Conservation (phyloP, 2,329 filamentous ascomycete species). For the Didymella keratinophila region DNA sequence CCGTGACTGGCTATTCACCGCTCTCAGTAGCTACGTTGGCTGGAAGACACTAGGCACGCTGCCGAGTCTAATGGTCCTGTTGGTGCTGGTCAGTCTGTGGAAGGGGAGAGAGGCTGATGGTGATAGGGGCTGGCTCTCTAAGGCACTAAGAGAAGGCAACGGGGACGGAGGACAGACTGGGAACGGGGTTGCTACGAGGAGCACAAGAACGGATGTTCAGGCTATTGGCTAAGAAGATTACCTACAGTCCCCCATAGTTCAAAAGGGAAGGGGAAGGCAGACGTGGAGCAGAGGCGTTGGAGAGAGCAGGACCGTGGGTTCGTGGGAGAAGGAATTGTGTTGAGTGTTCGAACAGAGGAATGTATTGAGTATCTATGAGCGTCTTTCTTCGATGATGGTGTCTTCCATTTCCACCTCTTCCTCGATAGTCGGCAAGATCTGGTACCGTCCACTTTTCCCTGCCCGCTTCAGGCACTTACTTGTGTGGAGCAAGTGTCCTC, state of each 20-base stretch:
- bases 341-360: no score
- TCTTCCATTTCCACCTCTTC: constrained; percentile 29
- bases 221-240: background rate
- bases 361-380: constrained; percentile 4
- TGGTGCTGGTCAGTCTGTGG: background rate
- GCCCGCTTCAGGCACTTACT: constrained; percentile 32
- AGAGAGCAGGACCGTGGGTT: no score
- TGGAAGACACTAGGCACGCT: constrained; percentile 6
- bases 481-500: constrained; percentile 60
- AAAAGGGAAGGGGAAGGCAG: no score
- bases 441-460: constrained; percentile 25
- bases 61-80: constrained; percentile 6
- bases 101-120: background rate
- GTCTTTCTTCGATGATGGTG: background rate
- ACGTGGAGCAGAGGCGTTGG: no score
- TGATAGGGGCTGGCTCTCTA: background rate
- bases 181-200: background rate
- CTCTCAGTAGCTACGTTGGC: constrained; percentile 5
- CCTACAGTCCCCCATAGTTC: no score
- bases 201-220: constrained; percentile 10
- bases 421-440: constrained; percentile 34
- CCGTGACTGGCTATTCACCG: background rate
- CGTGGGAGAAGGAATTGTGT: no score
- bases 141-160: background rate
- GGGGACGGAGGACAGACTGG: background rate